Conservation (phyloP, 495 filamentous ascomycete genomes). For the Penicillium dipodomyicola region DNA sequence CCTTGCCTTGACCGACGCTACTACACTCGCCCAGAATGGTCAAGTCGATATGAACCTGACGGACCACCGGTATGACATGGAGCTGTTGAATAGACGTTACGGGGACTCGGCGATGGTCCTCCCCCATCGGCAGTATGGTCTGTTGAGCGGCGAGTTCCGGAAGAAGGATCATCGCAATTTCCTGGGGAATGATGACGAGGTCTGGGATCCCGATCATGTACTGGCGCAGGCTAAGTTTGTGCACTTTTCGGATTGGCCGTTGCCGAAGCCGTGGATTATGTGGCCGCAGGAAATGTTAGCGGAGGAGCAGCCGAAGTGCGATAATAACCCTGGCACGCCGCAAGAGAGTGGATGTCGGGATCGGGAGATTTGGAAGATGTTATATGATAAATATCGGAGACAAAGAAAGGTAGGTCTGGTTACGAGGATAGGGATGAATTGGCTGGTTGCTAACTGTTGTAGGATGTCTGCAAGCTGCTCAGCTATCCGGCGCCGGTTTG, state of each 20-base stretch:
- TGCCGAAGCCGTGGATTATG: constrained; percentile 77
- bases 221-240: constrained; percentile 69
- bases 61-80: constrained; percentile 61
- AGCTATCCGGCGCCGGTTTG: constrained; percentile 48
- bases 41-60: constrained; percentile 36
- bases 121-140: constrained; percentile 69
- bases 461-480: constrained; percentile 51
- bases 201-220: constrained; percentile 66
- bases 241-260: constrained; percentile 79
- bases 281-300: constrained; percentile 54
- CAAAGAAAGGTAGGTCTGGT: constrained; percentile 53
- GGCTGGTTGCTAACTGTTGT: constrained; percentile 4
- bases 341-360: constrained; percentile 58
- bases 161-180: constrained; percentile 57
- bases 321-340: constrained; percentile 43
- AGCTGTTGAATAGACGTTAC: constrained; percentile 71
- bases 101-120: constrained; percentile 64
- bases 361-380: constrained; percentile 64
- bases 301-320: constrained; percentile 59
- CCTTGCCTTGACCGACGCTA: constrained; percentile 47
- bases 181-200: constrained; percentile 59
- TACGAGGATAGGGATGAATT: background rate
- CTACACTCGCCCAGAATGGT: constrained; percentile 28
- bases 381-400: constrained; percentile 66
- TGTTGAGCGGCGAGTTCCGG: constrained; percentile 72